Evolutionary conservation across 1,284 basidiomycete genomes (phyloP).

Genomic region (Cutaneotrichosporon arboriforme): DNA sequence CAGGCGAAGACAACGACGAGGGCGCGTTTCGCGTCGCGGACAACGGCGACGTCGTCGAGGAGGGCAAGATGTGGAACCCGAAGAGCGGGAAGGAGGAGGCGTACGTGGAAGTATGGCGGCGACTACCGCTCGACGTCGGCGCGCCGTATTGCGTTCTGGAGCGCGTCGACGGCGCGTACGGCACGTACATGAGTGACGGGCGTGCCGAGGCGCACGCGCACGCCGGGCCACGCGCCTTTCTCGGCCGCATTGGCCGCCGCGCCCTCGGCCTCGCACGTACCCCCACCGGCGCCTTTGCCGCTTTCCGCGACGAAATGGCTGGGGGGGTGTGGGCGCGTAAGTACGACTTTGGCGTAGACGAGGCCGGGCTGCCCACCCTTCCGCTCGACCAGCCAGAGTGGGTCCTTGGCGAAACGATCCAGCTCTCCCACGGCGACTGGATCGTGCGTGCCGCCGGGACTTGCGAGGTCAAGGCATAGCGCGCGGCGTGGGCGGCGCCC

Average conservation of each 20-base stretch:
- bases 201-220: not conserved
- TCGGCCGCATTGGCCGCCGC: constrained; percentile 12
- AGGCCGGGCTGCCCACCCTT: not conserved
- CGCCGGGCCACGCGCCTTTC: not conserved
- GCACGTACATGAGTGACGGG: not conserved
- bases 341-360: constrained; percentile 5
- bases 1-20: constrained; percentile 23
- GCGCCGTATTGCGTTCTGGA: constrained; percentile 21
- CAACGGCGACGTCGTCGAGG: constrained; percentile 31
- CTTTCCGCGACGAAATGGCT: constrained; percentile 9
- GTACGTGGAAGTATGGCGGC: constrained; percentile 36
- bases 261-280: constrained; percentile 8
- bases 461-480: not conserved
- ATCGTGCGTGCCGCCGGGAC: not conserved
- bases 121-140: constrained; percentile 1
- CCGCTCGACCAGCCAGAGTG: not conserved
- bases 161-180: constrained; percentile 4
- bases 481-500: too few species aligned
- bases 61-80: constrained; percentile 35
- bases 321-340: constrained; percentile 1
- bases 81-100: constrained; percentile 17
- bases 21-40: constrained; percentile 26
- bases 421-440: not conserved
- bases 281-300: not conserved
- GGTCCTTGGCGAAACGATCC: not conserved